These are phyloP conservation scores for Aspergillaceae sp. DNA, from an alignment of 2,329 filamentous ascomycete genomes.

Conservation along the genomic window DNA sequence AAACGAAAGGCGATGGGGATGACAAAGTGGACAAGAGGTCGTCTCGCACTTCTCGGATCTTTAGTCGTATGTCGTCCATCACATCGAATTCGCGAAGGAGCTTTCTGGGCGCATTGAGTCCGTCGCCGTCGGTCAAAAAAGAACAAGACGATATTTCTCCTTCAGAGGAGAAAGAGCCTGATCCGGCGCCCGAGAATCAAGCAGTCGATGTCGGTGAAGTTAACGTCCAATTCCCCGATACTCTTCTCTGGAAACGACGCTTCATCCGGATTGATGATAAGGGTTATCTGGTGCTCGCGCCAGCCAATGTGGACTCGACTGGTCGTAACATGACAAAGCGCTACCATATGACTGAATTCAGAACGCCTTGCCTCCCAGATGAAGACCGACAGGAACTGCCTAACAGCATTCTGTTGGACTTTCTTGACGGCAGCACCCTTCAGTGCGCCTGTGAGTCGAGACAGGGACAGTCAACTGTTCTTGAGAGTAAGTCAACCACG, in stretches of 20 bases:
- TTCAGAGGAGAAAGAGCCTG: constrained; percentile 6
- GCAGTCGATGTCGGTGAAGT: constrained; percentile 74
- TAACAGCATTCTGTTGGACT: constrained; percentile 64
- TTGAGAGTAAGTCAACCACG: constrained; percentile 38
- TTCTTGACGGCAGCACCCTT: constrained; percentile 52
- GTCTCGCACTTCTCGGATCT: constrained; percentile 52
- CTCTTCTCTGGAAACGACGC: constrained; percentile 89
- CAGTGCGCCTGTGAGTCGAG: constrained; percentile 56
- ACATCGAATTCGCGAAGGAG: constrained; percentile 45
- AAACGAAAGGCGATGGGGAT: constrained; percentile 34
- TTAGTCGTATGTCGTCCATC: constrained; percentile 59
- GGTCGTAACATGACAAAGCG: constrained; percentile 60
- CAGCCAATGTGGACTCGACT: constrained; percentile 54
- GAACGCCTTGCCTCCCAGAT: constrained; percentile 70
- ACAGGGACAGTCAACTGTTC: constrained; percentile 44
- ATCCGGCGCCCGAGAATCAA: constrained; percentile 21
- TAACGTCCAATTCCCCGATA: constrained; percentile 95
- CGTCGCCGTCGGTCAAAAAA: constrained; percentile 29
- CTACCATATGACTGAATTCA: constrained; percentile 81
- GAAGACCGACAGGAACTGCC: constrained; percentile 88
- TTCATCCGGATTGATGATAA: constrained; percentile 76
- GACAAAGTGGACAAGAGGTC: constrained; percentile 50
- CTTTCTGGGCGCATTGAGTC: constrained; percentile 30
- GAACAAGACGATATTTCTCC: constrained; percentile 14
- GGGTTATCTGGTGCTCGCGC: constrained; percentile 73